A percentile compares a stretch with the other conserved stretches of the same genome.
Conservation (phyloP, 2,329 filamentous ascomycete species). For the Mollisia scopiformis region DNA sequence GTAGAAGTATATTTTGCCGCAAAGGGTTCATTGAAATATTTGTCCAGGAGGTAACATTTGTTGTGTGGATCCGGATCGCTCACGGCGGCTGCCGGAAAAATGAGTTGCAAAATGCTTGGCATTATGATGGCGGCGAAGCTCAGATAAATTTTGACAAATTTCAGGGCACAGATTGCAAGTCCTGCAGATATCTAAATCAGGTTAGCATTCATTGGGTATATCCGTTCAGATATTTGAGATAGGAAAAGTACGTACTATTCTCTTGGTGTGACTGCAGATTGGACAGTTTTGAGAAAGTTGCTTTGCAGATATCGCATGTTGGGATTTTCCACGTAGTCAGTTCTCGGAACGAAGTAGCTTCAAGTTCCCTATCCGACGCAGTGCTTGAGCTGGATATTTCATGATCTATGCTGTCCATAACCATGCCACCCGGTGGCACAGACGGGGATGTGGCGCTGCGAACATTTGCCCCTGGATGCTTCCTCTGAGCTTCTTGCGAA, state of each 20-base stretch:
- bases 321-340: no score
- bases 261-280: background rate
- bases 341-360: background rate
- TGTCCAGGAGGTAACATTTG: no score
- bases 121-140: background rate
- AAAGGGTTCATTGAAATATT: background rate
- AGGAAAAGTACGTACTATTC: background rate
- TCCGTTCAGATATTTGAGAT: background rate
- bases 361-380: background rate
- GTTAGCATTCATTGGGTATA: background rate
- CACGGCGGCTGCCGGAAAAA: background rate
- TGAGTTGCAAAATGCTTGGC: background rate
- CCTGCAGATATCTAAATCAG: background rate
- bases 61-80: background rate
- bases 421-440: no score
- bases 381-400: background rate
- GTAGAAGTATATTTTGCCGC: background rate
- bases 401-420: no score
- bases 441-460: no score
- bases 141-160: background rate
- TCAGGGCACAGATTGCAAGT: background rate
- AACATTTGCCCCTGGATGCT: no score
- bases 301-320: background rate
- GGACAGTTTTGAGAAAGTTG: background rate
- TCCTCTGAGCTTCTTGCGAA: background rate